Evolutionary conservation across 2,329 filamentous ascomycete species (phyloP).

Genomic region (Fusarium verrucosum): DNA sequence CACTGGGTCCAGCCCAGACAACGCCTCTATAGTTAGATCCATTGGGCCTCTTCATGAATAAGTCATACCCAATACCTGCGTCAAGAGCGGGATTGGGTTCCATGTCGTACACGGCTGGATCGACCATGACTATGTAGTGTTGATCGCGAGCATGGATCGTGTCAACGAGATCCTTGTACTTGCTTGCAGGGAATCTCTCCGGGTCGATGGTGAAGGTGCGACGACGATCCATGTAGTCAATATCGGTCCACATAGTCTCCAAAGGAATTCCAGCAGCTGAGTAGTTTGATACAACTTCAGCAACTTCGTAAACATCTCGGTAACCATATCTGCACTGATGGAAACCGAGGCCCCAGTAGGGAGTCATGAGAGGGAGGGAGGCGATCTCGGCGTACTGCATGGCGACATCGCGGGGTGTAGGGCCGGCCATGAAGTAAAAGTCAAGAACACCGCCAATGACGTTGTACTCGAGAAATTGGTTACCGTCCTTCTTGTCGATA

Average conservation of each 20-base stretch:
- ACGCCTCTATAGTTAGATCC: conserved; percentile 68
- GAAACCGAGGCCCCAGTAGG: conserved; percentile 70
- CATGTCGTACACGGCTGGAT: conserved; percentile 71
- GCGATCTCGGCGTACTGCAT: conserved; percentile 67
- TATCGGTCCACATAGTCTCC: conserved; percentile 61
- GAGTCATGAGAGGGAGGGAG: conserved; percentile 67
- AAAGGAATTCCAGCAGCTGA: conserved; percentile 71
- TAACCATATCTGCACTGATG: conserved; percentile 74
- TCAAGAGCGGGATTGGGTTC: conserved; percentile 49
- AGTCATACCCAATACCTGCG: conserved; percentile 54
- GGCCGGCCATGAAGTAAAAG: conserved; percentile 72
- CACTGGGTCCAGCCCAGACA: conserved; percentile 79
- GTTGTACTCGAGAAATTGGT: conserved; percentile 82
- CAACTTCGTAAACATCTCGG: conserved; percentile 69
- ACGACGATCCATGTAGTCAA: conserved; percentile 51
- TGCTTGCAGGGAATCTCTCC: conserved; percentile 67
- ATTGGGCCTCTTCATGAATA: conserved; percentile 61
- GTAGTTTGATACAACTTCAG: conserved; percentile 74
- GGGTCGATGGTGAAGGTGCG: conserved; percentile 69
- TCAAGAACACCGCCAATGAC: conserved; percentile 80
- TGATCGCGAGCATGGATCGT: conserved; percentile 74
- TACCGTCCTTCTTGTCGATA: conserved; percentile 67
- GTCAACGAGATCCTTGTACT: conserved; percentile 71
- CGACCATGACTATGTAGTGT: conserved; percentile 81
- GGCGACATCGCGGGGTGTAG: conserved; percentile 65